These are phyloP conservation scores for Aspergillus nidulans DNA, from an alignment of 495 filamentous ascomycete genomes.

Conservation along the genomic window DNA sequence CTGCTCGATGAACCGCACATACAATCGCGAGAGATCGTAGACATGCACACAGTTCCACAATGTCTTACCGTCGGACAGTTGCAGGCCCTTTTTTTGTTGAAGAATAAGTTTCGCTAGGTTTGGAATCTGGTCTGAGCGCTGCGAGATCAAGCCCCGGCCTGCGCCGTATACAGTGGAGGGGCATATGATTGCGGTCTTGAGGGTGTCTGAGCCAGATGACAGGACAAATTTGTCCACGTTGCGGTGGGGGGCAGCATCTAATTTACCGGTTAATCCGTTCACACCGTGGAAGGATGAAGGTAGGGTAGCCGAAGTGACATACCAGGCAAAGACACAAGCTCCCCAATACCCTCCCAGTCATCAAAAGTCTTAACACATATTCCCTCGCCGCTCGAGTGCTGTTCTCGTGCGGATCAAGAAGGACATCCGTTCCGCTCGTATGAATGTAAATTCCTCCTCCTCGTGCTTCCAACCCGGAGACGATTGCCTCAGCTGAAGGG, in stretches of 20 bases:
- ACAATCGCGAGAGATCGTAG: neutral
- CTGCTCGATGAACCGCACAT: neutral
- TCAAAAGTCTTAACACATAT: neutral
- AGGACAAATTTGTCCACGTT: neutral
- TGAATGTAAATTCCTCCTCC: neutral
- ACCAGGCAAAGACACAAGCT: neutral
- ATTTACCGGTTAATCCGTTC: neutral
- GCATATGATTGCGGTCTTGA: neutral
- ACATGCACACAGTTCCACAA: neutral
- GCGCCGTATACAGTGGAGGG: neutral
- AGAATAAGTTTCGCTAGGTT: neutral
- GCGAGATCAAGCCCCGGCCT: neutral
- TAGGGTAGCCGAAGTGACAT: neutral
- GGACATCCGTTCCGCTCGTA: neutral
- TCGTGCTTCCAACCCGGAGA: neutral
- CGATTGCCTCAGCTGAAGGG: neutral
- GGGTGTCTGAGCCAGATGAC: neutral
- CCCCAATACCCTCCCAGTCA: neutral
- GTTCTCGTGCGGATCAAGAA: neutral
- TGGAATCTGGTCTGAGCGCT: neutral
- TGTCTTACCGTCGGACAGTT: neutral
- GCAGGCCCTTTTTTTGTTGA: neutral
- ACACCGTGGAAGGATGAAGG: neutral
- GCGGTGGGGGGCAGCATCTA: neutral
- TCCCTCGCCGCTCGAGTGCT: neutral